Conservation (phyloP, 495 filamentous ascomycete genomes). For the Aspergillus ostianus region DNA sequence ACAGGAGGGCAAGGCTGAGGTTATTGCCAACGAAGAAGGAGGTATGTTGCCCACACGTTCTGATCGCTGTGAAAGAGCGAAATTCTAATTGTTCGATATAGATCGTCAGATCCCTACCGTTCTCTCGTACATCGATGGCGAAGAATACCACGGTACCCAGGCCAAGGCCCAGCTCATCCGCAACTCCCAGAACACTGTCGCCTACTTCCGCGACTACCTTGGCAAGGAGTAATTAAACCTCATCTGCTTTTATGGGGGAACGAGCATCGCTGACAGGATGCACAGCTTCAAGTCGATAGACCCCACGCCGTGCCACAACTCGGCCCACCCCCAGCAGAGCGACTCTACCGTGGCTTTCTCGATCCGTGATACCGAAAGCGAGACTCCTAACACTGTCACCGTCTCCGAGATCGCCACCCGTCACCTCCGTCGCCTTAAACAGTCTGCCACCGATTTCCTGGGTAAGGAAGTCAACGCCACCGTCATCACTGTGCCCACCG, state of each 20-base stretch:
- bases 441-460: slow-evolving; percentile 85
- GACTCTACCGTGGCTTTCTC: slow-evolving; percentile 77
- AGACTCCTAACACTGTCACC: slow-evolving; percentile 66
- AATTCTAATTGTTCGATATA: slow-evolving; percentile 31
- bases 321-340: slow-evolving; percentile 80
- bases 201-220: slow-evolving; percentile 93
- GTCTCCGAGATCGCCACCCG: slow-evolving; percentile 85
- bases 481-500: slow-evolving; percentile 90
- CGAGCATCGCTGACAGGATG: slow-evolving; percentile 8
- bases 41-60: slow-evolving; percentile 50
- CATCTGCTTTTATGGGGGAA: neutral
- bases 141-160: slow-evolving; percentile 95
- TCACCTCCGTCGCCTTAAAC: slow-evolving; percentile 76
- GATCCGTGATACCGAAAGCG: slow-evolving; percentile 70
- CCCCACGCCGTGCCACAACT: slow-evolving; percentile 89
- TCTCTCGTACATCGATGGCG: slow-evolving; percentile 89
- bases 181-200: slow-evolving; percentile 88
- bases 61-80: neutral
- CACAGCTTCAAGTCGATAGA: slow-evolving; percentile 88
- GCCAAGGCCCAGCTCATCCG: slow-evolving; percentile 90
- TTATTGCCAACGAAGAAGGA: slow-evolving; percentile 99
- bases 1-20: slow-evolving; percentile 89
- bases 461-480: slow-evolving; percentile 90
- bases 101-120: slow-evolving; percentile 96
- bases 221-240: slow-evolving; percentile 73